phyloP scores from a whole-genome alignment of 2,329 filamentous ascomycete species.

The Colletotrichum camelliae region DNA sequence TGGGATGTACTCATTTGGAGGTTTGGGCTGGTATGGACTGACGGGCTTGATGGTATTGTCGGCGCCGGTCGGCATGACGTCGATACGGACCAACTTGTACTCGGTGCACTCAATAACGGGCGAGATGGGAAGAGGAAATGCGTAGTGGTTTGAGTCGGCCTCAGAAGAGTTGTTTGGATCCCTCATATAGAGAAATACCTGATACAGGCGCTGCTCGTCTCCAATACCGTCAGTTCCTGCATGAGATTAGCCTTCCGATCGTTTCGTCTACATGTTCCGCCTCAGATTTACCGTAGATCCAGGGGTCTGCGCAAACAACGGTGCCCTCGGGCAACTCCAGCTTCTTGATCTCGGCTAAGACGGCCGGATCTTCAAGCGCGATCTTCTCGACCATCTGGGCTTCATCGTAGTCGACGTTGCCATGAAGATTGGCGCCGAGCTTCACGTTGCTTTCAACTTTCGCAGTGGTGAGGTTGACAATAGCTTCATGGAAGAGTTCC shows the following conservation, averaged over 20 bases:
- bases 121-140: slow-evolving; percentile 70
- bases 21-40: slow-evolving; percentile 60
- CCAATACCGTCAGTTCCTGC: slow-evolving; percentile 13
- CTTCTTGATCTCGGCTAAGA: slow-evolving; percentile 66
- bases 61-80: slow-evolving; percentile 70
- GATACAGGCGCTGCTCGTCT: slow-evolving; percentile 15
- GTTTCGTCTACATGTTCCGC: neutral
- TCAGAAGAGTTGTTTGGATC: slow-evolving; percentile 65
- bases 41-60: slow-evolving; percentile 63
- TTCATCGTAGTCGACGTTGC: slow-evolving; percentile 64
- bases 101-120: slow-evolving; percentile 69
- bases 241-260: neutral
- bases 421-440: slow-evolving; percentile 64
- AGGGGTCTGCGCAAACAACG: slow-evolving; percentile 58
- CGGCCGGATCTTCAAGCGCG: slow-evolving; percentile 58
- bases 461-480: slow-evolving; percentile 54
- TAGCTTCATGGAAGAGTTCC: slow-evolving; percentile 68
- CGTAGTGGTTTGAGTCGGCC: slow-evolving; percentile 72
- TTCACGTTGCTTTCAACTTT: slow-evolving; percentile 62
- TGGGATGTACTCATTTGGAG: slow-evolving; percentile 68
- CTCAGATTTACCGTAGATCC: slow-evolving; percentile 7
- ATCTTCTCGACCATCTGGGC: slow-evolving; percentile 62
- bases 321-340: slow-evolving; percentile 65
- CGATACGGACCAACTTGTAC: slow-evolving; percentile 71
- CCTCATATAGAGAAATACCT: slow-evolving; percentile 44